Base-by-base conservation (phyloP, 768 basidiomycete species). In the Tylopilus felleus region DNA sequence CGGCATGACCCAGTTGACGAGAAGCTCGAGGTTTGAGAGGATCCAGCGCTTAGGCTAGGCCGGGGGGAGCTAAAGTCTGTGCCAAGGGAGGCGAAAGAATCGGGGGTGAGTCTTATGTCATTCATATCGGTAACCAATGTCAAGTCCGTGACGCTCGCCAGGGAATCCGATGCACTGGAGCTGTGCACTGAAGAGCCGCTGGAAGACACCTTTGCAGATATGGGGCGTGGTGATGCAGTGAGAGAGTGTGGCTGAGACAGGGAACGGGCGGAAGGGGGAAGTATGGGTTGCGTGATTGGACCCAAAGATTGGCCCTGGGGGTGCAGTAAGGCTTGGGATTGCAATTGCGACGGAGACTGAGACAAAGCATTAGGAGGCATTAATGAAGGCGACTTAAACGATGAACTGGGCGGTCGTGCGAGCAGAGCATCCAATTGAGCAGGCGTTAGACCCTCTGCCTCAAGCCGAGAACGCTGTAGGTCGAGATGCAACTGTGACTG, bases 171-270 rank as follows among this genome's bases (percentile, higher is more conserved):
- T 5, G 57, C 10, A 40, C 62, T 49, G 40, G 63, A 55, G 38
- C 53, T 57, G 21, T 61, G 55, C 29, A 46, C 52, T 9, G 65
- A 66, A 23, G 69, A 60, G 22, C 56, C 57, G 5, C 60, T 57
- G 13, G 71, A 61, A 3, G 62, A 53, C 22, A 53, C 53, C 28
- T 59, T 68, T 22, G 68, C 41, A 21, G 68, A 66, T 40, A 58
- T 49, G 16, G 46, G 39, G 40, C 55, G 64, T 16, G 69, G 69
- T 21, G 69, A 70, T n/a, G 62, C 66, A 12, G 62, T 54, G 27
- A 70, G 59, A 8, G 69, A 72, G 42, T 59, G 70, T 21, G 69
- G 58, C 27, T 53, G 64, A 1, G 67, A 68, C 14, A 68, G 48
- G 8, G 68, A 55, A 35, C 55, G 60, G 14, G 68, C 47, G 19